Base-by-base conservation (phyloP, 2,329 filamentous ascomycete species). In the Cordyceps farinosa region DNA sequence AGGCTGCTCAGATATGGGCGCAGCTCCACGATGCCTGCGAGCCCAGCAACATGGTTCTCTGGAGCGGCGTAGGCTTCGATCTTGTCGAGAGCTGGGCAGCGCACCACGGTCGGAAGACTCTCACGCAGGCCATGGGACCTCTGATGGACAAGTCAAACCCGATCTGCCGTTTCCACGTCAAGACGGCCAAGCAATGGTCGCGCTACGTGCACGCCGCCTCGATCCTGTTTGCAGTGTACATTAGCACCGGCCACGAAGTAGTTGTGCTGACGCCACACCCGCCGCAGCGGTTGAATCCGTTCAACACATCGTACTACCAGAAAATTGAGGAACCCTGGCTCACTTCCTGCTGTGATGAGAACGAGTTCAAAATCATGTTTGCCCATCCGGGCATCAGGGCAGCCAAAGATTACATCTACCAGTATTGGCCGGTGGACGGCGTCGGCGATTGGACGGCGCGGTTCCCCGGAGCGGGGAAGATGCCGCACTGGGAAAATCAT, bases 211-310 rank as follows among this genome's bases (percentile, higher is more conserved):
- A 42, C n/a, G 36, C 52, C 15, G 52, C 52, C 2, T 55, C 36
- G 7, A 42, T 42, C 9, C 36, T 55, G 8, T 30, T 55, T 17
- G 10, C 52, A 3, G 36, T 55, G 7, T 55, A 29, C 36, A 13
- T 17, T 3, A 55, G 52, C 36, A 42, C 8, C 30, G 36, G 52
- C 36, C 3, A 2, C 36, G 52, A 55, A 10, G 52, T 55, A 9
- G 52, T 55, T 40, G 52, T 55, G 52, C 36, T 55, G 22, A 42
- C 52, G 22, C 36, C 30, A n/a, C 52, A 55, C 15, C 52, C 52
- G 3, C 36, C 52, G 30, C 34, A 55, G 34, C 51, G 51, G n/a
- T 11, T 54, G 13, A 54, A 54, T 22, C 51, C 51, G n/a, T 29
- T 29, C 22, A 3, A 29, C 10, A 22, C 17, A 11, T 55, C 52